Percentiles rank a stretch among this genome's conserved stretches.
These are phyloP conservation scores for Sclerotinia borealis DNA, from an alignment of 2,329 filamentous ascomycete species.

Conservation along the genomic window DNA sequence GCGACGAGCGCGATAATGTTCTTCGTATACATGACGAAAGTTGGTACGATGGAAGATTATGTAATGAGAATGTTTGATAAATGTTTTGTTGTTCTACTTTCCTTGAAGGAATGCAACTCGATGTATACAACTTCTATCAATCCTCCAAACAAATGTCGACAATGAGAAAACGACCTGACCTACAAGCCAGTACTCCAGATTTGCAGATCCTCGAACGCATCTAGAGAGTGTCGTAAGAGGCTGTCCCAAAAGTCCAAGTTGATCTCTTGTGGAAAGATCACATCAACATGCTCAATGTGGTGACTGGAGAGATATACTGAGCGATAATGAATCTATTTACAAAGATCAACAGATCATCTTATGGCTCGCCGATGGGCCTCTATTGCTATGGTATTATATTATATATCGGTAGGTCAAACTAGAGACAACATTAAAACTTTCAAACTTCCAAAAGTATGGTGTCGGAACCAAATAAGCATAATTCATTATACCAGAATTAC, in stretches of 20 bases:
- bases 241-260: neutral
- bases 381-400: too few species aligned
- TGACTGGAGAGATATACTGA: too few species aligned
- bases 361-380: too few species aligned
- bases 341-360: neutral
- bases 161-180: neutral
- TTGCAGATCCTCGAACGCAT: neutral
- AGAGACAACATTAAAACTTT: too few species aligned
- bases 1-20: neutral
- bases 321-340: too few species aligned
- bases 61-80: neutral
- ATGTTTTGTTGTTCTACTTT: neutral
- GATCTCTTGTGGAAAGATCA: neutral
- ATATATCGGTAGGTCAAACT: too few species aligned
- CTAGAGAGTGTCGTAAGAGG: neutral
- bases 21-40: neutral
- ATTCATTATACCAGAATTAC: too few species aligned
- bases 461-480: too few species aligned
- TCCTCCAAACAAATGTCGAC: neutral
- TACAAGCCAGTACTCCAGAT: neutral
- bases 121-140: neutral
- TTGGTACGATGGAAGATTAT: neutral
- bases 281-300: too few species aligned
- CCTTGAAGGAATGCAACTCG: neutral
- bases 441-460: too few species aligned